Evolutionary conservation across 306 rosid genomes (phyloP), one percentile per base, ranked within the genome.

Genomic region (Parietaria judaica): DNA sequence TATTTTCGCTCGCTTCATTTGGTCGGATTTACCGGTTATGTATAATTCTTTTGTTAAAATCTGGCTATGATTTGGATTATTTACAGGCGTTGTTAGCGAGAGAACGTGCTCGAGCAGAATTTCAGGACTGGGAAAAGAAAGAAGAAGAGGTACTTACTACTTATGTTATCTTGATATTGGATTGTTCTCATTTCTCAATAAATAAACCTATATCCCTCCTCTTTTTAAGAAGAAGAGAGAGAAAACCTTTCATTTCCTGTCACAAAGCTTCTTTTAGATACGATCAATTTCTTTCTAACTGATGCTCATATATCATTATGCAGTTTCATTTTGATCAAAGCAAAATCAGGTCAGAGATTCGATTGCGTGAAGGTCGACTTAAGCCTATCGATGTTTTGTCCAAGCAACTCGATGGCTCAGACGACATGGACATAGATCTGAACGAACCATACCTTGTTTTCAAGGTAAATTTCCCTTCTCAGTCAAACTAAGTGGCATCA

Each of bases 271-370:
- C 13, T 46, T 58, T n/a, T 41, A 12, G 13, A 12, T 43, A 11
- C 60, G 23, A 41, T 58, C 61, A 37, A 44, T 64, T 72, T 68
- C 63, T 72, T 6, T 67, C 37, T 72, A 55, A 70, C 54, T 73
- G 57, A 52, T 66, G 68, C 12, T 54, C 14, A 55, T 48, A 54
- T 45, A 51, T 63, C 66, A 14, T 50, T 54, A 11, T 74, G 59
- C 90, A 94, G 97, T 94, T 94, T 64, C 99, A 88, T 83, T 94
- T 94, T 76, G 94, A 94, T 75, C 97, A 94, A 86, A 88, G 99
- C 84, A 94, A 88, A 80, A 66, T 86, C 69, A 84, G 99, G 84
- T 94, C 97, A 14, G 87, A 94, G 88, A 94, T 94, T 76, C 80
- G 99, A 83, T 76, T 88, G 81, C 95, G 85, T 68, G 99, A 94